These are phyloP conservation scores for Solanum okadae DNA, from an alignment of 257 asterid genomes.

Conservation along the genomic window DNA sequence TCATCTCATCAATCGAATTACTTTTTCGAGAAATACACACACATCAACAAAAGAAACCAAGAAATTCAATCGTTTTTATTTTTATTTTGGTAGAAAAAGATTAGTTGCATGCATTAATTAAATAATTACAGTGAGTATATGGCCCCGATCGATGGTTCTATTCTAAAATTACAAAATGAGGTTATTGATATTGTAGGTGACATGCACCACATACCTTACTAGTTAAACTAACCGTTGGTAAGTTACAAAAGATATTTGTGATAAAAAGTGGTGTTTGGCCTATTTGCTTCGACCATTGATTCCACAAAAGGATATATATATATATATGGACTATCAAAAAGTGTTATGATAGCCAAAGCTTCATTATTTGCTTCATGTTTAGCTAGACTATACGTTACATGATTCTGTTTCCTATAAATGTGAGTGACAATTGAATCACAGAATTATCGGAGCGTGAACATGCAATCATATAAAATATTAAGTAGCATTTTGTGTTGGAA, in stretches of 20 bases:
- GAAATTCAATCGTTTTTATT: not conserved
- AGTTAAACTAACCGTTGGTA: not conserved
- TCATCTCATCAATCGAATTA: too few relatives aligned
- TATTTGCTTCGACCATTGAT: too few relatives aligned
- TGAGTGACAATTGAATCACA: not conserved
- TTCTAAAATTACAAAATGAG: not conserved
- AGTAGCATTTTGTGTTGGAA: not conserved
- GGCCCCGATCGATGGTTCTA: not conserved
- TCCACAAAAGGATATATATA: too few relatives aligned
- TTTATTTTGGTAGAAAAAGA: not conserved
- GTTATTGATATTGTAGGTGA: not conserved
- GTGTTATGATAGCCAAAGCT: not conserved
- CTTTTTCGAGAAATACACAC: too few relatives aligned
- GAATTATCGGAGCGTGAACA: not conserved
- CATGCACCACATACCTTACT: not conserved
- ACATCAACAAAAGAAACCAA: too few relatives aligned
- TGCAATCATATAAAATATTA: not conserved
- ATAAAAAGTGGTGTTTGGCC: too few relatives aligned
- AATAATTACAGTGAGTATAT: too few relatives aligned
- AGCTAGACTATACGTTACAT: not conserved
- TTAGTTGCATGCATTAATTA: not conserved
- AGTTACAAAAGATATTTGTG: not conserved
- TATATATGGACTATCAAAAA: not conserved
- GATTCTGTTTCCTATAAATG: too few relatives aligned
- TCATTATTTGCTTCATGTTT: not conserved